Conservation (phyloP, 257 asterid genomes). For the Salvia splendens region DNA sequence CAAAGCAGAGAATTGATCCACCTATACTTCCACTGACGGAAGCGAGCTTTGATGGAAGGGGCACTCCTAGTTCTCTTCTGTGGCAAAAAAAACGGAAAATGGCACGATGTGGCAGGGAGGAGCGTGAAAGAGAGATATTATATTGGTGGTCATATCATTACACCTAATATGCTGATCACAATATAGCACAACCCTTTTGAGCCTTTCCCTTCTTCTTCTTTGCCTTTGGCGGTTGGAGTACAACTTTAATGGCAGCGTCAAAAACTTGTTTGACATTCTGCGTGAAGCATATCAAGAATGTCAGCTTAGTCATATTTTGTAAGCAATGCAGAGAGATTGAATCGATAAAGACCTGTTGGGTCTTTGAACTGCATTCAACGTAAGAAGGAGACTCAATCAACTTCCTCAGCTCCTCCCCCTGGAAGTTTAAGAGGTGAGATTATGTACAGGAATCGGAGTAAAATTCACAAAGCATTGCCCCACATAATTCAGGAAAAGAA, state of each 20-base stretch:
- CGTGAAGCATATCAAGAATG: constrained; percentile 12
- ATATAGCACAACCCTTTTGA: constrained; percentile 66
- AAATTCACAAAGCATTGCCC: constrained; percentile 14
- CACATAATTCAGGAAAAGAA: not conserved
- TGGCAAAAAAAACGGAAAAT: constrained; percentile 43
- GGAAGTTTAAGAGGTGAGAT: constrained; percentile 24
- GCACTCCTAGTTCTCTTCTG: constrained; percentile 48
- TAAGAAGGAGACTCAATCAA: constrained; percentile 64
- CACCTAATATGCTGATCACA: constrained; percentile 57
- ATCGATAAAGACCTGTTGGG: constrained; percentile 56
- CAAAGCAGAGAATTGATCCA: constrained; percentile 41
- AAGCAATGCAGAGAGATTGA: not conserved
- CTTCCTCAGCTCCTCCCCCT: constrained; percentile 78
- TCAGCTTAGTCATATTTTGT: not conserved
- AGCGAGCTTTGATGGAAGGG: constrained; percentile 38
- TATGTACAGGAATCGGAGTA: constrained; percentile 15
- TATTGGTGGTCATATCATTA: constrained; percentile 32
- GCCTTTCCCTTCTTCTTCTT: constrained; percentile 63
- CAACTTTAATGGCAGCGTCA: constrained; percentile 65
- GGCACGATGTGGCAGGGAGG: constrained; percentile 28
- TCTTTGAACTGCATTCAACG: constrained; percentile 74
- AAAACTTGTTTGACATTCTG: constrained; percentile 62
- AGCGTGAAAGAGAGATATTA: constrained; percentile 27
- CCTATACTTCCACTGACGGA: constrained; percentile 39
- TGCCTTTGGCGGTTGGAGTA: constrained; percentile 63